Conservation (phyloP, 139 green algal genomes). For the Closterium sp. region DNA sequence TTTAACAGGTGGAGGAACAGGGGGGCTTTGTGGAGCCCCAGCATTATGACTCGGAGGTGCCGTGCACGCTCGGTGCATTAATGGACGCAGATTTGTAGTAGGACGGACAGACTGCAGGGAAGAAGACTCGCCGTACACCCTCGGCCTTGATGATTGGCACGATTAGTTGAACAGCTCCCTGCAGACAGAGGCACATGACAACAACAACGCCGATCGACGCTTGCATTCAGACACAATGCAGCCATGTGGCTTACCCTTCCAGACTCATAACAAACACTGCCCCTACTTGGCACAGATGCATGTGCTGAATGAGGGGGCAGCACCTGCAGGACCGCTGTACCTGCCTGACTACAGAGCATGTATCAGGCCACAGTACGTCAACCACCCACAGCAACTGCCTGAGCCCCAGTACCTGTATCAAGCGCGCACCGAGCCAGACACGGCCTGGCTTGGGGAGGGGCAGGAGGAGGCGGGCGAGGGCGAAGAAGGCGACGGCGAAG, state of each 20-base stretch:
- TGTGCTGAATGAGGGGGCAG: background rate
- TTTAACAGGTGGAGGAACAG: too few relatives aligned
- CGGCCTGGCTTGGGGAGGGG: conserved; percentile 73
- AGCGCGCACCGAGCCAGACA: conserved; percentile 54
- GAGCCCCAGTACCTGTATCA: conserved; percentile 42
- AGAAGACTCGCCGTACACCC: conserved; percentile 55
- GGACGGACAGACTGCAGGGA: conserved; percentile 39
- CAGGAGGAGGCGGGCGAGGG: conserved; percentile 78
- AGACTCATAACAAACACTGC: too few relatives aligned
- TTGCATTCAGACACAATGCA: too few relatives aligned
- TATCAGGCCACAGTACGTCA: too few relatives aligned
- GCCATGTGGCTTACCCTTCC: too few relatives aligned
- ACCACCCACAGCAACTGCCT: too few relatives aligned
- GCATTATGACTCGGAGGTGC: too few relatives aligned
- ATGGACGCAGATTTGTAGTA: conserved; percentile 27
- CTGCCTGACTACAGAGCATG: background rate
- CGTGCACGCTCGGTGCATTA: background rate
- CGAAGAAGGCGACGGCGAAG: conserved; percentile 91
- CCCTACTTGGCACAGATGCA: background rate
- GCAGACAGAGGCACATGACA: background rate
- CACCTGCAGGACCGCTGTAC: background rate
- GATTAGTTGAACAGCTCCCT: conserved; percentile 59
- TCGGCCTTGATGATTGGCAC: conserved; percentile 59
- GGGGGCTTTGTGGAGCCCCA: too few relatives aligned
- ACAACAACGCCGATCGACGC: too few relatives aligned